Percentiles rank a stretch among this genome's conserved stretches.
Conservation (phyloP, 345 rosid species). For the Rhodamnia argentea region DNA sequence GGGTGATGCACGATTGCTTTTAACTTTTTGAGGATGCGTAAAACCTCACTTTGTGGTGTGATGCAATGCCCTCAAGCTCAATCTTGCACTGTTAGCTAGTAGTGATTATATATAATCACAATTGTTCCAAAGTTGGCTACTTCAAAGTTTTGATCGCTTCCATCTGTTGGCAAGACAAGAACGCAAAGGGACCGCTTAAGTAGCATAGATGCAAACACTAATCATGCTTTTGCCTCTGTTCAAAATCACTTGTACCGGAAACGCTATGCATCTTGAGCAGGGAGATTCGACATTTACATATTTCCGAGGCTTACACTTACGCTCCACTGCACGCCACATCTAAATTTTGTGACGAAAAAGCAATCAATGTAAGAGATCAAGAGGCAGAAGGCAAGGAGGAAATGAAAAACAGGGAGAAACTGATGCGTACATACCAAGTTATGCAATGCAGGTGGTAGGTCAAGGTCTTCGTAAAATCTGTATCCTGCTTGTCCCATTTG, state of each 20-base stretch:
- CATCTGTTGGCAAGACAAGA: background rate
- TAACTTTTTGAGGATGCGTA: background rate
- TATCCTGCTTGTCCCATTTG: background rate
- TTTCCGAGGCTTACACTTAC: background rate
- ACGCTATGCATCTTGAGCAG: background rate
- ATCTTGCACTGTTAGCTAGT: background rate
- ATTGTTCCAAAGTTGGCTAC: background rate
- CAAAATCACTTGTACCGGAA: background rate
- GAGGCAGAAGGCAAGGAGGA: background rate
- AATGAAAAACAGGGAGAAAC: background rate
- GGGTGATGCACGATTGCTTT: background rate
- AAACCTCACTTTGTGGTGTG: background rate
- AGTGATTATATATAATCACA: background rate
- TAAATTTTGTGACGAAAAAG: background rate
- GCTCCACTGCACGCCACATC: background rate
- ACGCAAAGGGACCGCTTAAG: background rate
- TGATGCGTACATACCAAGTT: background rate
- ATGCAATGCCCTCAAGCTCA: background rate
- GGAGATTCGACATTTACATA: background rate
- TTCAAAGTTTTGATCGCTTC: background rate
- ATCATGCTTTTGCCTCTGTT: background rate
- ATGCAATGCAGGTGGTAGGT: background rate
- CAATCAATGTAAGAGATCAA: background rate
- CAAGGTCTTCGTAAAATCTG: background rate
- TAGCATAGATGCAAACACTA: background rate